Evolutionary conservation across 345 rosid genomes (phyloP).

Genomic region (Eucalyptus sp.): DNA sequence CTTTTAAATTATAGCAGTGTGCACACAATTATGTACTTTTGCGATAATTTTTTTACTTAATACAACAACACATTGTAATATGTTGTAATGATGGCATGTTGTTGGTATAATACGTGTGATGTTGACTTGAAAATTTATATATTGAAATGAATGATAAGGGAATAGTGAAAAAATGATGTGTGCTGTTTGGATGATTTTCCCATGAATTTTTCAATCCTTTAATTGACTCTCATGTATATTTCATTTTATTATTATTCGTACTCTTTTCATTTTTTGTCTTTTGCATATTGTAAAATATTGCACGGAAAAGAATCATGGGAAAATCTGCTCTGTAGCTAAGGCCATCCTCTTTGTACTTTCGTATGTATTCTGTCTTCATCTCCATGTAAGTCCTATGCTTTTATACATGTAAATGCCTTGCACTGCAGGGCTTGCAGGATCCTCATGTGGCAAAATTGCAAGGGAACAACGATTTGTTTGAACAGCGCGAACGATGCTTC

Average conservation of each 20-base stretch:
- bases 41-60: too few species aligned
- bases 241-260: too few species aligned
- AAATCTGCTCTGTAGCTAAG: neutral
- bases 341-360: neutral
- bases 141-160: neutral
- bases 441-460: neutral
- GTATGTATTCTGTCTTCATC: neutral
- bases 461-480: neutral
- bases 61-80: too few species aligned
- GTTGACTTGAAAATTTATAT: neutral
- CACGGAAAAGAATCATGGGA: too few species aligned
- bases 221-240: neutral
- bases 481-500: neutral
- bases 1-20: too few species aligned
- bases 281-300: neutral
- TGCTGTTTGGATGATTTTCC: neutral
- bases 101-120: neutral
- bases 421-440: neutral
- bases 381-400: neutral
- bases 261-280: neutral
- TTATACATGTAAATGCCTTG: neutral
- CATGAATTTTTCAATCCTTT: neutral
- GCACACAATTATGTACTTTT: too few species aligned
- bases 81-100: neutral
- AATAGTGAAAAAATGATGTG: neutral